Base-by-base conservation (phyloP, 306 rosid species). In the Vigna angularis region DNA sequence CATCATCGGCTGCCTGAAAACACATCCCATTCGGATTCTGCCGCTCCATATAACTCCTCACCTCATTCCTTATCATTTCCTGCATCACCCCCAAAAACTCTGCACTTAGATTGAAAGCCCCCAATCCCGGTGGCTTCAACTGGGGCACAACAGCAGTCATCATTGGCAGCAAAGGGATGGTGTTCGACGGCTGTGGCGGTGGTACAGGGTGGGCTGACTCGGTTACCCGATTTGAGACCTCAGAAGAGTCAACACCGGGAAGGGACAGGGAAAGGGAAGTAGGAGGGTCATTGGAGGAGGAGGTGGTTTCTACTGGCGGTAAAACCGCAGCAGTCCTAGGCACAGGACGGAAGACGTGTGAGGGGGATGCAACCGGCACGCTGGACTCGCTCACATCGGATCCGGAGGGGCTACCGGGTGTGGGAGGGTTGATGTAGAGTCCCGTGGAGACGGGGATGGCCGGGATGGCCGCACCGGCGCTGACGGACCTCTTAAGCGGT, bases 301-400 rank as follows among this genome's bases (percentile, higher is more conserved):
- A 87, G 58, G 90, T 79, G 49, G 91, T 79, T 79, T 93, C 98
- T 22, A 85, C 87, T 0, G 82, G 93, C 0, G 97, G 95, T 14
- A 89, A 40, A 70, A 91, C 86, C 2, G 77, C 86, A 16, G 93
- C 96, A 3, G 99, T 47, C 10, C 94, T 85, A 0, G 97, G 87
- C 22, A 91, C 86, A 2, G 98, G 98, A 8, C 94, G 85, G 85
- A 51, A 93, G 16, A 95, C 85, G 7, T 83, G 88, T 0, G 96
- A 77, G 0, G 90, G 40, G 0, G 93, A 81, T 20, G 78, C 70
- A 16, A 85, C 83, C 0, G 89, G 93, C 0, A 83, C 87, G 72
- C 97, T 92, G 58, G 98, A 87, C 62, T 96, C 99, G 82, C 99
- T 96, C 22, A 88, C 78, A 20, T 96, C 99, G 30, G 99, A 96